phyloP scores from a whole-genome alignment of 1,284 basidiomycete genomes.

The Pseudozyma thailandica region DNA sequence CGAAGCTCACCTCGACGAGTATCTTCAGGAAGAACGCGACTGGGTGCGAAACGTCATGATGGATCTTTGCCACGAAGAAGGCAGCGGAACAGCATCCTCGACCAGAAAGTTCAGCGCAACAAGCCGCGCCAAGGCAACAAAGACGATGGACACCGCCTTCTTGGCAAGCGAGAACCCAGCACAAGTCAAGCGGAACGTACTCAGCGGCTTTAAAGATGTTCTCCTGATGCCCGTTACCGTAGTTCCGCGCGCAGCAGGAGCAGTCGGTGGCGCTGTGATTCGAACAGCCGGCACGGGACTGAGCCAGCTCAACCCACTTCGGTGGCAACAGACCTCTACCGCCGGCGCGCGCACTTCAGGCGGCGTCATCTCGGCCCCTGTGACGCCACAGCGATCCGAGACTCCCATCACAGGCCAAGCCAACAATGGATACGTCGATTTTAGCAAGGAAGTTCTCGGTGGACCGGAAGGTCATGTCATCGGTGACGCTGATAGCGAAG shows the following conservation, averaged over 20 bases:
- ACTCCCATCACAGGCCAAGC: not conserved
- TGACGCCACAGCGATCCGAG: conserved; percentile 16
- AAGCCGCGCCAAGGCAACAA: conserved; percentile 8
- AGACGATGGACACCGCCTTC: conserved; percentile 72
- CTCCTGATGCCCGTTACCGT: conserved; percentile 93
- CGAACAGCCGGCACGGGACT: conserved; percentile 53
- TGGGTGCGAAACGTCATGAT: conserved; percentile 80
- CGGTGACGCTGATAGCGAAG: conserved; percentile 40
- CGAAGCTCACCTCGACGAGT: conserved; percentile 93
- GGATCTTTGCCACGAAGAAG: conserved; percentile 78
- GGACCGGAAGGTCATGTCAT: conserved; percentile 36
- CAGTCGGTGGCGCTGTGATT: conserved; percentile 70
- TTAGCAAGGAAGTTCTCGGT: conserved; percentile 47
- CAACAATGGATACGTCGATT: conserved; percentile 55
- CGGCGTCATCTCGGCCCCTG: conserved; percentile 8
- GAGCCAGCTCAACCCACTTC: conserved; percentile 53
- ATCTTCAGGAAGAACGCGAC: conserved; percentile 91
- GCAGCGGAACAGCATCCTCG: conserved; percentile 74
- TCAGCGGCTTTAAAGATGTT: conserved; percentile 89
- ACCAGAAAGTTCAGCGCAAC: conserved; percentile 57
- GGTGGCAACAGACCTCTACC: conserved; percentile 47
- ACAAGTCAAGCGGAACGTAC: conserved; percentile 88
- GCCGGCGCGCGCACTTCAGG: conserved; percentile 11
- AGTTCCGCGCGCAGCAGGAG: conserved; percentile 82
- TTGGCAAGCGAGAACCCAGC: conserved; percentile 87